Conservation (phyloP, 2,329 filamentous ascomycete species). For the Sphaerulina populicola region DNA sequence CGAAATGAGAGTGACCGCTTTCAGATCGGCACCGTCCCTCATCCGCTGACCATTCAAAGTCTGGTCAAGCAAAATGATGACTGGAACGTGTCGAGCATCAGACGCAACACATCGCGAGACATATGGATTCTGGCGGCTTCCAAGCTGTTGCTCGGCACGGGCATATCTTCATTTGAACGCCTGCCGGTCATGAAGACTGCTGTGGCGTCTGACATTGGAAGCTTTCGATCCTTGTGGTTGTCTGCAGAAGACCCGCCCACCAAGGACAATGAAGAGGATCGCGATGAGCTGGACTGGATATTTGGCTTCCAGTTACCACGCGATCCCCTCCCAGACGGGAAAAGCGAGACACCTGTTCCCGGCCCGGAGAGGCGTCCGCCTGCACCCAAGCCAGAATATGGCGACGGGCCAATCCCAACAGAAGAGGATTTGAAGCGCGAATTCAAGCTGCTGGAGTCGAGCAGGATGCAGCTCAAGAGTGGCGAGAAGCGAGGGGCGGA, state of each 20-base stretch:
- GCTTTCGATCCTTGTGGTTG: slow-evolving; percentile 67
- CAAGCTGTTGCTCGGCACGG: slow-evolving; percentile 56
- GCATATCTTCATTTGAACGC: slow-evolving; percentile 55
- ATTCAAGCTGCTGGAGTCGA: slow-evolving; percentile 44
- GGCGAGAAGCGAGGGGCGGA: slow-evolving; percentile 10
- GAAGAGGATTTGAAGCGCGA: slow-evolving; percentile 50
- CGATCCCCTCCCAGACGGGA: slow-evolving; percentile 45
- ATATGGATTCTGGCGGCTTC: slow-evolving; percentile 68
- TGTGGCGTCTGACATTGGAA: slow-evolving; percentile 60
- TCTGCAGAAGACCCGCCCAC: slow-evolving; percentile 56
- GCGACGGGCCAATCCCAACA: slow-evolving; percentile 45
- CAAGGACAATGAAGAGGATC: slow-evolving; percentile 35
- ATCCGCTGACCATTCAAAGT: slow-evolving; percentile 75
- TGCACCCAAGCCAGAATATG: slow-evolving; percentile 40
- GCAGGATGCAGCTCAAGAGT: slow-evolving; percentile 19
- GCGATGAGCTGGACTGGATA: slow-evolving; percentile 68
- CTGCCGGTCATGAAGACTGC: slow-evolving; percentile 71
- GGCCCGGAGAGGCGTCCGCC: slow-evolving; percentile 48
- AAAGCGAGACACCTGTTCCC: slow-evolving; percentile 51
- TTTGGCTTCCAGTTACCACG: slow-evolving; percentile 77
- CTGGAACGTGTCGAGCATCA: slow-evolving; percentile 38
- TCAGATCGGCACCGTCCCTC: slow-evolving; percentile 79
- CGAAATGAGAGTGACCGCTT: slow-evolving; percentile 65
- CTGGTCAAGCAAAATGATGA: slow-evolving; percentile 48
- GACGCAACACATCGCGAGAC: slow-evolving; percentile 60